Percentiles rank a stretch among this genome's conserved stretches.
phyloP scores from a whole-genome alignment of 1,284 basidiomycete genomes.

The Pascua guehoae region DNA sequence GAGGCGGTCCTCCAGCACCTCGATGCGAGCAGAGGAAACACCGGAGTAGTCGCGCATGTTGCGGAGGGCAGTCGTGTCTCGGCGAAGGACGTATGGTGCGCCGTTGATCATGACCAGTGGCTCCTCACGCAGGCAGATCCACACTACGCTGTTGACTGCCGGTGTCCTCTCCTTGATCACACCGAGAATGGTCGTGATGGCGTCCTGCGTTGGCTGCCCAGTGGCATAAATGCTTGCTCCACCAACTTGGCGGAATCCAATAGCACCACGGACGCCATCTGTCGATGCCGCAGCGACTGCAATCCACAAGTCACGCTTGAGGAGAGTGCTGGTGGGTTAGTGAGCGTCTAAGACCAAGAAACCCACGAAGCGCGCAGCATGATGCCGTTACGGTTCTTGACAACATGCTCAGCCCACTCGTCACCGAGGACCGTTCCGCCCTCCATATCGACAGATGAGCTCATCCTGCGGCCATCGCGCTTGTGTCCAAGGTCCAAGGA shows the following conservation, averaged over 20 bases:
- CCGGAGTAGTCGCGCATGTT: conserved; percentile 90
- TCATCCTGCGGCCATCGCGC: conserved; percentile 8
- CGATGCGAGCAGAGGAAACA: conserved; percentile 80
- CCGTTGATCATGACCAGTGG: conserved; percentile 81
- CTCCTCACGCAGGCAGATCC: conserved; percentile 92
- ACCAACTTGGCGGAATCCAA: conserved; percentile 87
- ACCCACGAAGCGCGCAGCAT: conserved; percentile 79
- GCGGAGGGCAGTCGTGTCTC: conserved; percentile 73
- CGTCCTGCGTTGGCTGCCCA: conserved; percentile 86
- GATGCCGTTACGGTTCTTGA: conserved; percentile 89
- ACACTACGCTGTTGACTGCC: conserved; percentile 64
- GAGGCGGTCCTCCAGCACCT: conserved; percentile 85
- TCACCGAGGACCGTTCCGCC: conserved; percentile 86
- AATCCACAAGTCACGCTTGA: conserved; percentile 87
- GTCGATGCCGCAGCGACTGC: conserved; percentile 61
- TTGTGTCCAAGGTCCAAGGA: conserved; percentile 35
- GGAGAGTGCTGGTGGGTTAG: conserved; percentile 10
- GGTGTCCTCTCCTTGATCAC: conserved; percentile 65
- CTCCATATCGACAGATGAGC: conserved; percentile 63
- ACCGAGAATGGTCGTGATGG: conserved; percentile 76
- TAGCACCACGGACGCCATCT: conserved; percentile 77
- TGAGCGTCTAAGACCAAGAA: conserved; percentile 5
- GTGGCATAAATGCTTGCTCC: conserved; percentile 79
- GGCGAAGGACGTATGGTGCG: conserved; percentile 52
- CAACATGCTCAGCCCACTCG: conserved; percentile 89